Percentiles rank a stretch among this genome's conserved stretches.
phyloP scores from a whole-genome alignment of 2,329 filamentous ascomycete genomes.

The Orbilia oligospora region DNA sequence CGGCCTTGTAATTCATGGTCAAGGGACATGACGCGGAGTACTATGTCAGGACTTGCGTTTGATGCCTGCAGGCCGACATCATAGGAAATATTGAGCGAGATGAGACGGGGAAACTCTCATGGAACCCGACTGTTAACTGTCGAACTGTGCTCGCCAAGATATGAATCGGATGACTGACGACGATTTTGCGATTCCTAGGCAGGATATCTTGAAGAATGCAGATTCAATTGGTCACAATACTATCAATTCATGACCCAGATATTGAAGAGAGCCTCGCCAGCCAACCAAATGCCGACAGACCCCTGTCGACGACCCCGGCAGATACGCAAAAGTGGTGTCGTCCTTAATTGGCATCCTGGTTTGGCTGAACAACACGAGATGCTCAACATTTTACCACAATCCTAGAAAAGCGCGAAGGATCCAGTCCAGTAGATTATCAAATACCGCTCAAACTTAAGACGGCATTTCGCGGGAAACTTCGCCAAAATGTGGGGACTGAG shows the following conservation, averaged over 20 bases:
- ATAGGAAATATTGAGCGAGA: slow-evolving; percentile 39
- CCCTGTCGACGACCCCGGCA: slow-evolving; percentile 40
- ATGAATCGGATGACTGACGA: slow-evolving; percentile 45
- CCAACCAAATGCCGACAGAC: slow-evolving; percentile 52
- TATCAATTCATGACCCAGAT: slow-evolving; percentile 19
- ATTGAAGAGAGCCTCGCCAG: slow-evolving; percentile 26
- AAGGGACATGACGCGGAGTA: slow-evolving; percentile 14
- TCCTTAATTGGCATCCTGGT: slow-evolving; percentile 30
- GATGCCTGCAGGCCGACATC: slow-evolving; percentile 36
- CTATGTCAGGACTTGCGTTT: slow-evolving; percentile 11
- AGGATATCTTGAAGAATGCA: slow-evolving; percentile 38
- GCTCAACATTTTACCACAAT: slow-evolving; percentile 56
- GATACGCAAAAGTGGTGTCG: slow-evolving; percentile 50
- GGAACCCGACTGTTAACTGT: slow-evolving; percentile 2
- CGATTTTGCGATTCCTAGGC: slow-evolving; percentile 13
- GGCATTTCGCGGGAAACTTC: slow-evolving; percentile 39
- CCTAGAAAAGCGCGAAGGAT: slow-evolving; percentile 38
- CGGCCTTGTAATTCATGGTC: not conserved
- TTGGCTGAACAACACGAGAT: slow-evolving; percentile 59
- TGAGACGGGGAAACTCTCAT: not conserved
- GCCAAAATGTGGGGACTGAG: slow-evolving; percentile 26
- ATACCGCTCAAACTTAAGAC: slow-evolving; percentile 34
- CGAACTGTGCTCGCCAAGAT: slow-evolving; percentile 28
- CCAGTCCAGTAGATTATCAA: slow-evolving; percentile 51
- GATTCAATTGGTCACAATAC: slow-evolving; percentile 50